Conservation (phyloP, 768 basidiomycete species). For the Fistulinella prunicolor region DNA sequence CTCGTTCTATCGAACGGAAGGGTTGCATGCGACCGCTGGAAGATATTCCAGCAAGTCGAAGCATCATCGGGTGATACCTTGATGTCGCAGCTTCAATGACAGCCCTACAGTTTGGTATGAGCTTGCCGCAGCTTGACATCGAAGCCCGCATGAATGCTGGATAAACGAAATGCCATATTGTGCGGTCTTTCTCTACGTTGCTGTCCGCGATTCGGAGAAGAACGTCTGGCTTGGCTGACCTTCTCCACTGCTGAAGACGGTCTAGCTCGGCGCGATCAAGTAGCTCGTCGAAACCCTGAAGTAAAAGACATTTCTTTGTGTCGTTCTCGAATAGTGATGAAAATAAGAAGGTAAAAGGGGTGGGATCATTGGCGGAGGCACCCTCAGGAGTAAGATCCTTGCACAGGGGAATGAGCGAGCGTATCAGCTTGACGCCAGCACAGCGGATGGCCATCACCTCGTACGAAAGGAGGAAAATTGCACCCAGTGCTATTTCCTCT, state of each 20-base stretch:
- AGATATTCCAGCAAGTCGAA: constrained; percentile 71
- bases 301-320: constrained; percentile 41
- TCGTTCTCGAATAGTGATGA: constrained; percentile 56
- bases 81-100: constrained; percentile 64
- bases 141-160: constrained; percentile 61
- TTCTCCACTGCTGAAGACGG: constrained; percentile 65
- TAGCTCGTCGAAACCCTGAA: constrained; percentile 65
- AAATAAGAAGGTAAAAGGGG: constrained; percentile 36
- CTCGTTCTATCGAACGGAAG: constrained; percentile 46
- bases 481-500: constrained; percentile 66
- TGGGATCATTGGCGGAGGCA: constrained; percentile 25
- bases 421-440: constrained; percentile 62
- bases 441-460: constrained; percentile 48
- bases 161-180: constrained; percentile 72
- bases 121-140: constrained; percentile 45
- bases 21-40: constrained; percentile 40
- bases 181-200: constrained; percentile 59
- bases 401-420: constrained; percentile 51
- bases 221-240: constrained; percentile 52
- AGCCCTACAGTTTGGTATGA: constrained; percentile 56
- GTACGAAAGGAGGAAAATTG: constrained; percentile 71
- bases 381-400: constrained; percentile 40
- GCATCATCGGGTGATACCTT: constrained; percentile 69
- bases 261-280: constrained; percentile 58
- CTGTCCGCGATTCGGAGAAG: constrained; percentile 73